Conservation (phyloP, 352 stramenopile species). For the Globisporangium polare region DNA sequence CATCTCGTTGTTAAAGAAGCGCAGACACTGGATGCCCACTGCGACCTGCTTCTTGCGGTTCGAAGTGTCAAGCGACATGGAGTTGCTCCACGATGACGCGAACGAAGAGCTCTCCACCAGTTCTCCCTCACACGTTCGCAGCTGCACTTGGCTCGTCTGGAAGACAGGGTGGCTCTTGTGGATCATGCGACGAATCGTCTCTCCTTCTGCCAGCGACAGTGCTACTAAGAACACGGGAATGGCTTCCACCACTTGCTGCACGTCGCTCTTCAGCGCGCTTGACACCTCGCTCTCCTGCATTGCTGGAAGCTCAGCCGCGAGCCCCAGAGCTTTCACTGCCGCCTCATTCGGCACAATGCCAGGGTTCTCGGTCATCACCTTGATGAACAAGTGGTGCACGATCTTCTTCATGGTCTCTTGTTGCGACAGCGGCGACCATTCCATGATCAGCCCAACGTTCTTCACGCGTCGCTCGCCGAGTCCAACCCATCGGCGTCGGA, state of each 20-base stretch:
- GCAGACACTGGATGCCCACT: constrained; percentile 85
- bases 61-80: background rate
- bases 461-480: constrained; percentile 85
- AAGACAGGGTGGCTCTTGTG: constrained; percentile 87
- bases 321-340: constrained; percentile 46
- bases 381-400: constrained; percentile 62
- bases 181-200: constrained; percentile 96
- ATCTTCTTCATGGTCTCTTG: constrained; percentile 72
- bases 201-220: constrained; percentile 96
- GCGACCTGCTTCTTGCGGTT: constrained; percentile 31
- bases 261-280: constrained; percentile 35
- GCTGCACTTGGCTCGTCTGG: constrained; percentile 55
- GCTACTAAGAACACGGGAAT: constrained; percentile 90
- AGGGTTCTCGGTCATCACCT: constrained; percentile 30
- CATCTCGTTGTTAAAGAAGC: constrained; percentile 99
- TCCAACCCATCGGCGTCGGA: constrained; percentile 83
- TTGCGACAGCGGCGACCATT: constrained; percentile 77
- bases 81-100: constrained; percentile 43
- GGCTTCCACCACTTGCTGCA: constrained; percentile 26
- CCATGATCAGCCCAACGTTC: constrained; percentile 85
- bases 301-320: constrained; percentile 21
- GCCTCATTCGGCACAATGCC: constrained; percentile 65
- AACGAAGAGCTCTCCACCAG: constrained; percentile 81
- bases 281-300: constrained; percentile 21
- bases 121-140: constrained; percentile 79